phyloP scores from a whole-genome alignment of 164 flowering plant species.

The Kingdonia uniflora region DNA sequence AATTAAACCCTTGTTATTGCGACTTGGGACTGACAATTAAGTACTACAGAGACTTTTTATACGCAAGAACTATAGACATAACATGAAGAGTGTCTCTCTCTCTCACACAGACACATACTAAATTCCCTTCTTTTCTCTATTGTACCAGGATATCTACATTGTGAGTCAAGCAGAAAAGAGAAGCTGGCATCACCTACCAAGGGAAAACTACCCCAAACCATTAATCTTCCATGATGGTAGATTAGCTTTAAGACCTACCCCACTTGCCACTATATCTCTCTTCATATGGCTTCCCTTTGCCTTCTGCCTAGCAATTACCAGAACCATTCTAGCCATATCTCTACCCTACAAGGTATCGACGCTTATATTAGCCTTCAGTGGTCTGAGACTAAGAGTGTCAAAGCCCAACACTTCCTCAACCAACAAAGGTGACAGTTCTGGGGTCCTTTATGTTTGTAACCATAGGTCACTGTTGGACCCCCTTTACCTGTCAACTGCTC shows the following conservation, averaged over 20 bases:
- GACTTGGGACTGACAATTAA: too few relatives aligned
- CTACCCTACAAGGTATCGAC: slow-evolving; percentile 2
- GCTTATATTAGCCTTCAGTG: background rate
- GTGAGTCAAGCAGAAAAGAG: slow-evolving; percentile 7
- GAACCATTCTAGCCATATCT: background rate
- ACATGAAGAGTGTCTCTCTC: too few relatives aligned
- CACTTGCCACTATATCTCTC: slow-evolving; percentile 1
- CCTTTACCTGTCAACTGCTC: slow-evolving; percentile 5
- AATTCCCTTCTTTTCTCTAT: background rate
- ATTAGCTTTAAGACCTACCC: background rate
- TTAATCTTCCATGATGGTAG: slow-evolving; percentile 10
- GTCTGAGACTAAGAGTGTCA: slow-evolving; percentile 2
- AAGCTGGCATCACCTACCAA: slow-evolving; percentile 5
- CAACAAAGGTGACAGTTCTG: background rate
- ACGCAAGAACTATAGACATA: too few relatives aligned
- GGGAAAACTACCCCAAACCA: slow-evolving; percentile 5
- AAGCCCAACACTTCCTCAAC: background rate
- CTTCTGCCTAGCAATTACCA: background rate
- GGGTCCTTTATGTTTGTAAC: slow-evolving; percentile 7
- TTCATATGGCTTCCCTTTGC: slow-evolving; percentile 7
- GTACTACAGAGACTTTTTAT: too few relatives aligned
- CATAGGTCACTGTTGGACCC: slow-evolving; percentile 8
- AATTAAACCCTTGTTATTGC: too few relatives aligned
- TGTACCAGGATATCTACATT: slow-evolving; percentile 24
- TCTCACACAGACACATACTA: too few relatives aligned